Base-by-base conservation (phyloP, 805 yeast genomes). In the Torulaspora gathmanii region DNA sequence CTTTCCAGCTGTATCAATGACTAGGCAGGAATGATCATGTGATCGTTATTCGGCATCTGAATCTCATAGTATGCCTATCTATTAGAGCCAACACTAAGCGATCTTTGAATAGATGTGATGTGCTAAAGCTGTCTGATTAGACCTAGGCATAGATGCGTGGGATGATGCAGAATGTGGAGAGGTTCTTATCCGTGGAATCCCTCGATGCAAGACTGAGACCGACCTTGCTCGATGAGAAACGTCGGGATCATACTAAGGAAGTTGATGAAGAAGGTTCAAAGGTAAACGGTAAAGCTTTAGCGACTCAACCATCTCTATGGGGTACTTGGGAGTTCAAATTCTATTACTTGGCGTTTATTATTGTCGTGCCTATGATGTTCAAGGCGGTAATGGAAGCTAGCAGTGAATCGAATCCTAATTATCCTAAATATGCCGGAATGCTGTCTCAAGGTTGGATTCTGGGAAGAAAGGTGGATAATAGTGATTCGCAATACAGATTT, bases 391-490 rank as follows among this genome's bases (percentile, higher is more conserved):
- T 85, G 76, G 83, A 79, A 29, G 91, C 95, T 7, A 82, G 90
- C 27, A 80, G 80, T 56, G 83, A 81, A 52, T 69, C 79, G 2
- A 87, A 86, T 56, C 82, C 84, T 9, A 88, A 88, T 59, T 91
- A 83, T 60, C 73, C 75, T 15, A 70, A 70, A 40, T 88, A 76
- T 58, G 75, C 75, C 52, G 74, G 78, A 40, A 68, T 82, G 30
- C 70, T 91, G 41, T 73, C 83, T 23, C 71, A 79, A 5, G 98
- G 99, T 4, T 91, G 98, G 98, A 68, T 89, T 55, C 78, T 83
- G 60, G 96, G 95, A 7, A 69, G 96, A 20, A 84, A 83, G 64
- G 95, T 88, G 33, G 99, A 93, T 64, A 90, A 91, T 61, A 84
- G 95, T 4, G 99, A 93, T 62, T 71, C 74, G 26, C 99, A 93